phyloP scores from a whole-genome alignment of 352 stramenopile species.

The Phytopythium boreale region DNA sequence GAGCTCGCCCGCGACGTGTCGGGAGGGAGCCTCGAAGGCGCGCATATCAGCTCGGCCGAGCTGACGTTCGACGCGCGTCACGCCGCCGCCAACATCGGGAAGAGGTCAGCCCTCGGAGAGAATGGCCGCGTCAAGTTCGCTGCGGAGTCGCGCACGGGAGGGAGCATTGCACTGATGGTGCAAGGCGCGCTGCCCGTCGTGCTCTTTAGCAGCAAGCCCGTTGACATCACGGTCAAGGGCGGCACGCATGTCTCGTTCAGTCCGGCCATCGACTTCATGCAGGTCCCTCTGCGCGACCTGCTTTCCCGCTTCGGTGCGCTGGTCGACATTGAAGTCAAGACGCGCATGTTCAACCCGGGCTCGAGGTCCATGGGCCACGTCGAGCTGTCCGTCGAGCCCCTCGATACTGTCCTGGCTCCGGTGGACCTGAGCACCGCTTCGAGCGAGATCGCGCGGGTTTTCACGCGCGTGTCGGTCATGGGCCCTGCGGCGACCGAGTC shows the following conservation, averaged over 20 bases:
- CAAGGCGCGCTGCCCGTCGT: constrained; percentile 55
- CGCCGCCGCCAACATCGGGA: constrained; percentile 1
- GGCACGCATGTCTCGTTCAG: constrained; percentile 66
- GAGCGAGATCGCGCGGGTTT: constrained; percentile 23
- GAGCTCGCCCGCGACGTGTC: constrained; percentile 46
- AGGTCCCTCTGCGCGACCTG: constrained; percentile 32
- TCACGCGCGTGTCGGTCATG: constrained; percentile 42
- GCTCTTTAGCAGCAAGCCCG: constrained; percentile 25
- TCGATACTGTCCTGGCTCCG: constrained; percentile 17
- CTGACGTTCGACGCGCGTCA: constrained; percentile 31
- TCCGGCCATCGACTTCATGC: constrained; percentile 63
- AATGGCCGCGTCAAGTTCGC: constrained; percentile 12
- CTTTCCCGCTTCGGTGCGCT: constrained; percentile 43
- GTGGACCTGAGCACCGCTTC: constrained; percentile 42
- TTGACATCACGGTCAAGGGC: constrained; percentile 34
- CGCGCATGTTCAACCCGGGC: constrained; percentile 52
- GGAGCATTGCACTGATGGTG: constrained; percentile 63
- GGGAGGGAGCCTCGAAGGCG: constrained; percentile 27
- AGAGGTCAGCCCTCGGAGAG: not conserved
- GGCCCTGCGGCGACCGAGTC: constrained; percentile 30
- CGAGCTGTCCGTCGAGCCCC: constrained; percentile 20
- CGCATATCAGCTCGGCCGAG: constrained; percentile 42
- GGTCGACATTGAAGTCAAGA: constrained; percentile 28
- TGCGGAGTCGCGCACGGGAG: constrained; percentile 44
- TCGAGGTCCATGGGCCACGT: constrained; percentile 31